Conservation (phyloP, 2,329 filamentous ascomycete genomes). For the Emmonsia crescens region DNA sequence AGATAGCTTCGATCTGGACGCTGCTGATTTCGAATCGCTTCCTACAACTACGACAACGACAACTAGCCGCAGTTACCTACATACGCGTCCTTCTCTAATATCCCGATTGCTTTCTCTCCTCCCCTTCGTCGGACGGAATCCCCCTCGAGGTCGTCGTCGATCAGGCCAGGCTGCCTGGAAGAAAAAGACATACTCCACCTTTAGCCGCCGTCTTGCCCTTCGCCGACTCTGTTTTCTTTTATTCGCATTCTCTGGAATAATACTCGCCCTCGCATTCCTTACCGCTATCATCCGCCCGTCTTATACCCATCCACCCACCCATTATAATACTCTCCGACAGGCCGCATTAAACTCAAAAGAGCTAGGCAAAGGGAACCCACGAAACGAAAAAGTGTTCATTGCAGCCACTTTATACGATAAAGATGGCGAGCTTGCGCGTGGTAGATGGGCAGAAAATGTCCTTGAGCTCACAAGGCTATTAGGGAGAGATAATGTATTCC, state of each 20-base stretch:
- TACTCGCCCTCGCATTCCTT: conserved; percentile 29
- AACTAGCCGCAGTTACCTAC: conserved; percentile 19
- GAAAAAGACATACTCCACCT: background rate
- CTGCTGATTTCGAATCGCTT: conserved; percentile 33
- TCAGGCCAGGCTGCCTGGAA: conserved; percentile 1
- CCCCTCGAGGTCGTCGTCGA: background rate
- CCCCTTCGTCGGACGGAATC: background rate
- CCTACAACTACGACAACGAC: conserved; percentile 18
- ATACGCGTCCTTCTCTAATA: conserved; percentile 17
- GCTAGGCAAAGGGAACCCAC: conserved; percentile 39
- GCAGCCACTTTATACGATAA: conserved; percentile 60
- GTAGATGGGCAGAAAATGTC: conserved; percentile 53
- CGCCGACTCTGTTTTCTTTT: conserved; percentile 25
- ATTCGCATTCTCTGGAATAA: conserved; percentile 18
- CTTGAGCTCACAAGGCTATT: conserved; percentile 53
- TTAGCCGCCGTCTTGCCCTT: conserved; percentile 18
- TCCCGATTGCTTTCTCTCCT: background rate
- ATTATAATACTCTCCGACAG: conserved; percentile 36
- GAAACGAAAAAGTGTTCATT: conserved; percentile 60
- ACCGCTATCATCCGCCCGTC: conserved; percentile 44
- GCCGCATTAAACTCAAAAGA: conserved; percentile 21
- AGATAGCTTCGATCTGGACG: conserved; percentile 33
- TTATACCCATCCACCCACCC: conserved; percentile 44
- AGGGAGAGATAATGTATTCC: conserved; percentile 55
- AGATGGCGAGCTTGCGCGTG: conserved; percentile 48